Percentiles rank a stretch among this genome's conserved stretches.
Evolutionary conservation across 2,329 filamentous ascomycete genomes (phyloP).

Genomic region (Biscogniauxia marginata): DNA sequence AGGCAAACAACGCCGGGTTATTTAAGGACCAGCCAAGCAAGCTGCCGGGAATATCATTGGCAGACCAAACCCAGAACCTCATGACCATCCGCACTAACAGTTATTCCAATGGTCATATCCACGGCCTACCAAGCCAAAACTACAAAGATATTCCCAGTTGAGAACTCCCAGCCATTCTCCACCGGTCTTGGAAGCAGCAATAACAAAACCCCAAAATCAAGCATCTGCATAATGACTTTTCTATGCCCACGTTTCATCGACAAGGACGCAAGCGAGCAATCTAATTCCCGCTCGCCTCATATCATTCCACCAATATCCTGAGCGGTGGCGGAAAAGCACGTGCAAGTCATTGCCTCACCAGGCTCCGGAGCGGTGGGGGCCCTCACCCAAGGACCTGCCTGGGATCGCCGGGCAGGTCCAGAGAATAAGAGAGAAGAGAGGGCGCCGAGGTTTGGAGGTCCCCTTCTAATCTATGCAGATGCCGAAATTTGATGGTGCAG

Average conservation of each 20-base stretch:
- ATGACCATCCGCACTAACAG: neutral
- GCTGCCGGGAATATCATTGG: neutral
- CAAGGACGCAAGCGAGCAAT: neutral
- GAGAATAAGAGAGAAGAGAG: neutral
- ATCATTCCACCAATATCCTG: neutral
- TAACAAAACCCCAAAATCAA: too few relatives aligned
- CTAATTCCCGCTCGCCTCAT: neutral
- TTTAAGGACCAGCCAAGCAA: too few relatives aligned
- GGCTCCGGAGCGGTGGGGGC: slow-evolving; percentile 4
- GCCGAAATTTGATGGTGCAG: slow-evolving; percentile 16
- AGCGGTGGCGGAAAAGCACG: slow-evolving; percentile 1
- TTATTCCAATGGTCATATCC: neutral
- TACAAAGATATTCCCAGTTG: too few relatives aligned
- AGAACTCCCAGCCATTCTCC: too few relatives aligned
- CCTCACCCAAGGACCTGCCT: neutral
- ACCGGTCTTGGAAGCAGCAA: too few relatives aligned
- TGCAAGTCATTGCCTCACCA: slow-evolving; percentile 15
- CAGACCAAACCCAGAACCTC: neutral
- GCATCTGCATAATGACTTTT: too few relatives aligned
- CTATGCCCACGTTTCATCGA: neutral
- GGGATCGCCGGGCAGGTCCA: slow-evolving; percentile 7
- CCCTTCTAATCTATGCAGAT: slow-evolving; percentile 23
- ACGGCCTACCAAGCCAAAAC: too few relatives aligned
- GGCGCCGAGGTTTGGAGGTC: neutral
- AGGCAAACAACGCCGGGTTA: neutral